A percentile compares a stretch with the other conserved stretches of the same genome.
These are phyloP conservation scores for Pichia norvegensis DNA, from an alignment of 1,139 yeast genomes.

Conservation along the genomic window DNA sequence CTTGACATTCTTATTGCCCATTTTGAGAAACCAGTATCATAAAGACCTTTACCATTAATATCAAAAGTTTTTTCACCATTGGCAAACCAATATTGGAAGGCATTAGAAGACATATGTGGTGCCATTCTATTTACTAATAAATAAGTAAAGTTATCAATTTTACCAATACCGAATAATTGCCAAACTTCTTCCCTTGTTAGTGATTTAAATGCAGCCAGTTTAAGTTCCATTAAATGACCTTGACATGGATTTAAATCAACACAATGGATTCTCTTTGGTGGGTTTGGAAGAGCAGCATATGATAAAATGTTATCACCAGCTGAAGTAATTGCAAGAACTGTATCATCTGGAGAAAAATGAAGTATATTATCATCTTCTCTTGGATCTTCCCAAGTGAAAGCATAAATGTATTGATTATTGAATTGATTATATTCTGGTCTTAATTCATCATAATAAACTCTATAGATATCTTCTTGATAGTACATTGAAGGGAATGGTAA, in stretches of 20 bases:
- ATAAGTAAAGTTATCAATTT: conserved; percentile 42
- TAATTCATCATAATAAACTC: conserved; percentile 71
- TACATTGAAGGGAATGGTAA: conserved; percentile 73
- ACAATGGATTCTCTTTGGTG: conserved; percentile 74
- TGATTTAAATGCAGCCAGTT: conserved; percentile 60
- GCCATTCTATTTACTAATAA: conserved; percentile 51
- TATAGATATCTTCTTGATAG: conserved; percentile 68
- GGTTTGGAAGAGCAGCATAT: conserved; percentile 61
- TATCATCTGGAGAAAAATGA: conserved; percentile 53
- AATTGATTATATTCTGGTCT: conserved; percentile 64
- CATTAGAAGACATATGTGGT: conserved; percentile 68
- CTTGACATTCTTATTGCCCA: conserved; percentile 73
- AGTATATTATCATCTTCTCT: conserved; percentile 67
- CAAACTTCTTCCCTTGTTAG: conserved; percentile 57
- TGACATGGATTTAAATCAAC: conserved; percentile 82
- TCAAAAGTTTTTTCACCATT: conserved; percentile 53
- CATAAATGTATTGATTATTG: conserved; percentile 71
- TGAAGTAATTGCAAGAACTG: conserved; percentile 74
- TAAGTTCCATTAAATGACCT: conserved; percentile 70
- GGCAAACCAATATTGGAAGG: conserved; percentile 73
- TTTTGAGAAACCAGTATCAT: conserved; percentile 77
- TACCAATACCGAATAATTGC: conserved; percentile 73
- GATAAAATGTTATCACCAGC: conserved; percentile 79
- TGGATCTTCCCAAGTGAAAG: conserved; percentile 90
- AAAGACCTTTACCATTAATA: conserved; percentile 50